These are phyloP conservation scores for Saccharomyces hybrid DNA, from an alignment of 1,139 yeast genomes.

Conservation along the genomic window DNA sequence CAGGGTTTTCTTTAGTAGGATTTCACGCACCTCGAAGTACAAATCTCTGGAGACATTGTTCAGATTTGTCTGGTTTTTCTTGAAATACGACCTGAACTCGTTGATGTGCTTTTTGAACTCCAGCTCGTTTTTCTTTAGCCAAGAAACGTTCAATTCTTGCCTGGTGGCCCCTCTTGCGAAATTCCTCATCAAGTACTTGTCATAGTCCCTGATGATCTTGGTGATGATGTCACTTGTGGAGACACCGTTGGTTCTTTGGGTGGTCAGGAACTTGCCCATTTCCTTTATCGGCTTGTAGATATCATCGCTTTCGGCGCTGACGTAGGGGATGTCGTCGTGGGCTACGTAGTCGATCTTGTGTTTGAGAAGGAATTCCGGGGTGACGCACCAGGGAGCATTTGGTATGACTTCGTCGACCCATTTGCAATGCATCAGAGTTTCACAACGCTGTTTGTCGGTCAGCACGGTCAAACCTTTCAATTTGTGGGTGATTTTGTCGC, in stretches of 20 bases:
- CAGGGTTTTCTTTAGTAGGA: conserved; percentile 46
- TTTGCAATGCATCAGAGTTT: conserved; percentile 77
- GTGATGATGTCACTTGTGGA: conserved; percentile 95
- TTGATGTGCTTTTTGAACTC: conserved; percentile 84
- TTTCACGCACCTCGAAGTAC: conserved; percentile 74
- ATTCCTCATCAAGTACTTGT: conserved; percentile 91
- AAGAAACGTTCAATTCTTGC: conserved; percentile 89
- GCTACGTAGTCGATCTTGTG: conserved; percentile 94
- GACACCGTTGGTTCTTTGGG: conserved; percentile 94
- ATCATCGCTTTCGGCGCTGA: conserved; percentile 78
- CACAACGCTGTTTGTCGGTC: conserved; percentile 79
- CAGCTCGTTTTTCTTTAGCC: conserved; percentile 93
- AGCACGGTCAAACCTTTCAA: conserved; percentile 89
- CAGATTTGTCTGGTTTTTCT: conserved; percentile 60
- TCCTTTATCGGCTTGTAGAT: conserved; percentile 88
- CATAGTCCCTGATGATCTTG: conserved; percentile 88
- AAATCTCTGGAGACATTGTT: conserved; percentile 74
- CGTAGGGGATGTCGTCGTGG: conserved; percentile 94
- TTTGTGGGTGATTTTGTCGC: conserved; percentile 83
- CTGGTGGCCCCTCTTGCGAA: conserved; percentile 96
- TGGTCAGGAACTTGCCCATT: conserved; percentile 81
- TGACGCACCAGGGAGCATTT: conserved; percentile 92
- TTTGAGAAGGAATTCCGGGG: conserved; percentile 65
- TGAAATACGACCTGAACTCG: conserved; percentile 80
- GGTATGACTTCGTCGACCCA: conserved; percentile 98